These are phyloP conservation scores for Eimeria sp. DNA, from an alignment of 169 alveolate species.

Conservation along the genomic window DNA sequence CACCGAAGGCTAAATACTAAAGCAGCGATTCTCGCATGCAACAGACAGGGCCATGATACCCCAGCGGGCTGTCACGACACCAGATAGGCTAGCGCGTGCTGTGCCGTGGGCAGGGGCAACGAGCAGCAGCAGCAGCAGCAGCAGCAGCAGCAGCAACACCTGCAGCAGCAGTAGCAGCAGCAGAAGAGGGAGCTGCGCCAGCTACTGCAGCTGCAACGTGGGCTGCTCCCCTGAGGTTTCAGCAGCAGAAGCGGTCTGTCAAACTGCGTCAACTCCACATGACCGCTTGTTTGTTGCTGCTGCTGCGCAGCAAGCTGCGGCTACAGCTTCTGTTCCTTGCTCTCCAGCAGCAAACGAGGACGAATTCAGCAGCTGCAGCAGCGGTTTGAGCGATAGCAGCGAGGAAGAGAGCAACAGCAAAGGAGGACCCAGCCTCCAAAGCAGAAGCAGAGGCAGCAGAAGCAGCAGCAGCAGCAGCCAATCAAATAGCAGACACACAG, in stretches of 20 bases:
- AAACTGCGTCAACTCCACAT: background rate
- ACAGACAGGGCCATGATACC: constrained; percentile 23
- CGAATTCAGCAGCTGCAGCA: constrained; percentile 68
- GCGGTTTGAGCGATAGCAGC: constrained; percentile 57
- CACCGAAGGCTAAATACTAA: background rate
- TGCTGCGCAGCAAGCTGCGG: constrained; percentile 41
- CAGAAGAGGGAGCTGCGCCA: constrained; percentile 29
- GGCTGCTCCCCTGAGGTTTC: background rate
- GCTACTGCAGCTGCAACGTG: constrained; percentile 53
- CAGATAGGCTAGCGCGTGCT: constrained; percentile 27
- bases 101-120: constrained; percentile 13
- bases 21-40: background rate
- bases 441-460: constrained; percentile 44
- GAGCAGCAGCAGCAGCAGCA: constrained; percentile 11
- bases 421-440: background rate
- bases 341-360: constrained; percentile 46
- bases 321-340: constrained; percentile 24
- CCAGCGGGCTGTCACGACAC: background rate
- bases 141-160: constrained; percentile 1
- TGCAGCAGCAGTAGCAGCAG: background rate
- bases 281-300: constrained; percentile 43
- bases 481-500: constrained; percentile 2
- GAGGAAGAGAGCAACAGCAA: constrained; percentile 29
- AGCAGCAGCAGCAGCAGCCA: constrained; percentile 58
- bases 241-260: no score